These are phyloP conservation scores for Ceratorhiza oryzae-sativae DNA, from an alignment of 1,284 basidiomycete genomes.

Conservation along the genomic window DNA sequence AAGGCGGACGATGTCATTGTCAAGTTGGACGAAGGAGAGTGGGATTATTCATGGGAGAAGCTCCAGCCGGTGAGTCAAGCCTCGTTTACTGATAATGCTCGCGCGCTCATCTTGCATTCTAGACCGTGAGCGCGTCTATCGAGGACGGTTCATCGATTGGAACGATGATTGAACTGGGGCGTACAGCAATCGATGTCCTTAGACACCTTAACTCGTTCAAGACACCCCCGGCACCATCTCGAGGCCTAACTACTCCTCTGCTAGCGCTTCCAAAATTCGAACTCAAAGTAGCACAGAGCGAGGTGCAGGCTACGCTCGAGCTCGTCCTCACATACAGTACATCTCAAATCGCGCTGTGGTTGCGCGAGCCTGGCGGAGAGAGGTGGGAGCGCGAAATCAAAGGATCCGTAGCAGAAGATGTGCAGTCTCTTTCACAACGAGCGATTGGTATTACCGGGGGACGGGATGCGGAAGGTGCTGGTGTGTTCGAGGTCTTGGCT, in stretches of 20 bases:
- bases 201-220: constrained; percentile 62
- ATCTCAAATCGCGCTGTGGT: constrained; percentile 78
- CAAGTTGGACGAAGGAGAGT: constrained; percentile 26
- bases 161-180: constrained; percentile 77
- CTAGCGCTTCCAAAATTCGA: constrained; percentile 54
- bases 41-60: constrained; percentile 36
- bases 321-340: constrained; percentile 73
- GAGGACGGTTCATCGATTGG: constrained; percentile 80
- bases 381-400: constrained; percentile 73
- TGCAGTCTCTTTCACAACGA: constrained; percentile 60
- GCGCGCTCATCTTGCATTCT: constrained; percentile 40
- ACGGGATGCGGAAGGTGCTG: constrained; percentile 59
- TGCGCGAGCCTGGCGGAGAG: constrained; percentile 58
- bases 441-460: constrained; percentile 64
- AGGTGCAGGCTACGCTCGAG: constrained; percentile 69
- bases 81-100: background rate
- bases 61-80: constrained; percentile 20
- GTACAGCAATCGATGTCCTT: constrained; percentile 72
- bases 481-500: constrained; percentile 55
- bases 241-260: constrained; percentile 46
- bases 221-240: constrained; percentile 49
- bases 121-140: constrained; percentile 82
- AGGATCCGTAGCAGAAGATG: constrained; percentile 76
- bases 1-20: constrained; percentile 35
- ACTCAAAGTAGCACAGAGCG: constrained; percentile 62